A percentile compares a stretch with the other conserved stretches of the same genome.
phyloP scores from a whole-genome alignment of 352 stramenopile species.

The Pythium apleroticum region DNA sequence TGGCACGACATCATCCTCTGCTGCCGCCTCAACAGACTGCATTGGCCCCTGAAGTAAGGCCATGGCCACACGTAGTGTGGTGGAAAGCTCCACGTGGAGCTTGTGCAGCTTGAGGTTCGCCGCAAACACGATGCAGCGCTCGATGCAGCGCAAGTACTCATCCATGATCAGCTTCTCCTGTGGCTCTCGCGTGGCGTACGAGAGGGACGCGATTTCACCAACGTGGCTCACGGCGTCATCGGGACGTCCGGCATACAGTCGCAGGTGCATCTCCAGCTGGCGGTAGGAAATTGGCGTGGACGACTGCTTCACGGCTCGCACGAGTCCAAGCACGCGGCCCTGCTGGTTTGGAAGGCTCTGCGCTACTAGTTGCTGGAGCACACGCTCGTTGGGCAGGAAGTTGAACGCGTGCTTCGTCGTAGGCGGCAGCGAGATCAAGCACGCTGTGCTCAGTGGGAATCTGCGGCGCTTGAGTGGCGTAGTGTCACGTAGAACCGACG shows the following conservation, averaged over 20 bases:
- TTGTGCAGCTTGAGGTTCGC: slow-evolving; percentile 48
- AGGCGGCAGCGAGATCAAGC: slow-evolving; percentile 30
- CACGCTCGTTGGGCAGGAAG: slow-evolving; percentile 49
- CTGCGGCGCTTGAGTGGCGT: slow-evolving; percentile 15
- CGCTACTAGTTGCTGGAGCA: slow-evolving; percentile 47
- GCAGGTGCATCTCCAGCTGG: slow-evolving; percentile 75
- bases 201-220: slow-evolving; percentile 54
- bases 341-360: slow-evolving; percentile 77
- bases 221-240: slow-evolving; percentile 64
- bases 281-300: slow-evolving; percentile 65
- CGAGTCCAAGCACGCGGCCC: slow-evolving; percentile 50
- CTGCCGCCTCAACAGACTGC: background rate
- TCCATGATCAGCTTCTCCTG: slow-evolving; percentile 51
- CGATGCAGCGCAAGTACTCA: slow-evolving; percentile 39
- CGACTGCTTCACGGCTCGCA: slow-evolving; percentile 48
- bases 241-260: slow-evolving; percentile 60
- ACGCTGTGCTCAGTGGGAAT: slow-evolving; percentile 35
- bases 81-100: slow-evolving; percentile 55
- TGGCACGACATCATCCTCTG: background rate
- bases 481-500: slow-evolving; percentile 21
- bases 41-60: background rate
- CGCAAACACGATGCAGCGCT: slow-evolving; percentile 62
- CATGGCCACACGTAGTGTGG: slow-evolving; percentile 25
- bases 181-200: slow-evolving; percentile 37
- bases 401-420: slow-evolving; percentile 61